A percentile compares a stretch with the other conserved stretches of the same genome.
Evolutionary conservation across 805 yeast species (phyloP).

Genomic region (Schwanniomyces occidentalis): DNA sequence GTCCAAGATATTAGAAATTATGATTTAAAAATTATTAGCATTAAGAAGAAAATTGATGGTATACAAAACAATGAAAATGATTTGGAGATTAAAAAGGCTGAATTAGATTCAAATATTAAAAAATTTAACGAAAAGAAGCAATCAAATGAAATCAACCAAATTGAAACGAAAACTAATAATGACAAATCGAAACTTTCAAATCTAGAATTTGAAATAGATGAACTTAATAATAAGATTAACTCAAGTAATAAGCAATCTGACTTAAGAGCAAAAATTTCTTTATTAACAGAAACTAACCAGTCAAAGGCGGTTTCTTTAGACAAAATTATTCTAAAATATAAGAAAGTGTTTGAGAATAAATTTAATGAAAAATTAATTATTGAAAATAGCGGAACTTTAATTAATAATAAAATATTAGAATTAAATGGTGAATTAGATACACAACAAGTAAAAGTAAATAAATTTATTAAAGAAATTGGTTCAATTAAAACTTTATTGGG

Average conservation of each 20-base stretch:
- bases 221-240: slow-evolving; percentile 49
- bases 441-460: background rate
- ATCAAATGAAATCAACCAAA: slow-evolving; percentile 21
- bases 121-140: slow-evolving; percentile 27
- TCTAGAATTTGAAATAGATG: slow-evolving; percentile 47
- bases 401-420: slow-evolving; percentile 6
- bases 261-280: slow-evolving; percentile 50
- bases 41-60: slow-evolving; percentile 39
- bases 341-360: slow-evolving; percentile 17
- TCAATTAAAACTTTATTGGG: slow-evolving; percentile 3
- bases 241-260: slow-evolving; percentile 60
- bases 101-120: slow-evolving; percentile 37
- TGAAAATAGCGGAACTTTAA: slow-evolving; percentile 11
- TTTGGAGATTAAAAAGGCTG: slow-evolving; percentile 45
- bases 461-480: background rate
- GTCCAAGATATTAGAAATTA: slow-evolving; percentile 38
- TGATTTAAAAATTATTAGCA: slow-evolving; percentile 32
- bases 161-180: slow-evolving; percentile 36
- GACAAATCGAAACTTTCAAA: slow-evolving; percentile 35
- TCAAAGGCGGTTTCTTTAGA: slow-evolving; percentile 28
- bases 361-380: slow-evolving; percentile 14
- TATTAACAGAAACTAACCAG: slow-evolving; percentile 41
- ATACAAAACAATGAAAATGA: slow-evolving; percentile 46
- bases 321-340: slow-evolving; percentile 24
- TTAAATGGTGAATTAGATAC: background rate